Base-by-base conservation (phyloP, 2,329 filamentous ascomycete species). In the Verticillium klebahnii region DNA sequence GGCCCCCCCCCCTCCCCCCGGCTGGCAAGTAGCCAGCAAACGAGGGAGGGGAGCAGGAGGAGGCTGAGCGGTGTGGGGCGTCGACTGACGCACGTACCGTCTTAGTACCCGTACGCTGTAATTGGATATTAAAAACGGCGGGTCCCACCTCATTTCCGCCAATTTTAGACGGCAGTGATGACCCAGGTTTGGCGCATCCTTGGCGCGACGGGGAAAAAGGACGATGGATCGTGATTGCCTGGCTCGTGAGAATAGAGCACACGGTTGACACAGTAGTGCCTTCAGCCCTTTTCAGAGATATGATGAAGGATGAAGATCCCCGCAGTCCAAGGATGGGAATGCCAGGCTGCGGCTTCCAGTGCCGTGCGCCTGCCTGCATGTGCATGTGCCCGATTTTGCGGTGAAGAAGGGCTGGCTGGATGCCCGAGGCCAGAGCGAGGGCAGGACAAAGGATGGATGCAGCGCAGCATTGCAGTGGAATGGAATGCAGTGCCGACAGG, bases 401-500 rank as follows among this genome's bases (percentile, higher is more conserved):
- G 45, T 52, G 45, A 52, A 52, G 45, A 25, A 23, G 45, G 45
- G 23, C 45, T 8, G 45, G 23, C 45, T 8, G 45, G 19, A 9
- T 14, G 19, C 1, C n/a, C 3, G n/a, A 23, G 19, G 45, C 37
- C 15, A 36, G 34, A 36, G 9, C 17, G 17, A n/a, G 37, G 11
- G 19, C 6, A 7, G 14, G 37, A 40, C 37, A 17, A 6, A 52
- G 19, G 45, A 14, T 36, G 45, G 45, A 29, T 29, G 29, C 29
- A 29, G 29, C 29, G 29, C 29, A 29, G 5, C 29, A 29, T 29
- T 29, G 29, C 29, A 29, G 29, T 29, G 29, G 29, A 6, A 29
- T 5, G 5, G 29, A 52, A 52, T 52, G 45, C 45, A 52, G 45
- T 25, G 45, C 57, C 14, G 63, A 62, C 34, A 62, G 62, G 39